A percentile compares a stretch with the other conserved stretches of the same genome.
Evolutionary conservation across 345 rosid species (phyloP).

Genomic region (Sapria himalayana): DNA sequence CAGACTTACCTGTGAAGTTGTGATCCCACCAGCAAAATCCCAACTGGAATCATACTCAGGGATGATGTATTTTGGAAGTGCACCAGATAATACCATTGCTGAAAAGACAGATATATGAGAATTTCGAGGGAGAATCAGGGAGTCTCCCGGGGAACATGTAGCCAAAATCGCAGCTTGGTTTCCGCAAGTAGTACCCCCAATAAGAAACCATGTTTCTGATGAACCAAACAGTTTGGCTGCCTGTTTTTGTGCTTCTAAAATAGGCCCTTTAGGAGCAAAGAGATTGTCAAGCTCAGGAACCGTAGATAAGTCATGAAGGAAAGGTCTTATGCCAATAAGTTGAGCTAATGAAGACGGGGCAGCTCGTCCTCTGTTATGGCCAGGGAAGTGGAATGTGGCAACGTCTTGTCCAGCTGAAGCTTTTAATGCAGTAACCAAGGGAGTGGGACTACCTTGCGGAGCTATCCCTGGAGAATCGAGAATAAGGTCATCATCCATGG

Average conservation of each 20-base stretch:
- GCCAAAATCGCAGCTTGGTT: constrained; percentile 42
- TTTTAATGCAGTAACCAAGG: constrained; percentile 30
- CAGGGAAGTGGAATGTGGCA: constrained; percentile 45
- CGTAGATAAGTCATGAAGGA: constrained; percentile 34
- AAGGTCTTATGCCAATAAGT: constrained; percentile 29
- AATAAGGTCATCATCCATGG: constrained; percentile 5
- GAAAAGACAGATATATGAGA: constrained; percentile 33
- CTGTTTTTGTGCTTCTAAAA: constrained; percentile 34
- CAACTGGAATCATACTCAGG: constrained; percentile 27
- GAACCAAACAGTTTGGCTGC: constrained; percentile 40
- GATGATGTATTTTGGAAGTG: constrained; percentile 27
- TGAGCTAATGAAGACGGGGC: constrained; percentile 27
- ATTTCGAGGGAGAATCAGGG: constrained; percentile 39
- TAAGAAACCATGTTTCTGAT: constrained; percentile 42
- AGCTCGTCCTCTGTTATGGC: constrained; percentile 45
- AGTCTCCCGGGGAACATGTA: constrained; percentile 36
- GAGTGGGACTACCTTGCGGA: constrained; percentile 10
- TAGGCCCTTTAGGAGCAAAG: constrained; percentile 35
- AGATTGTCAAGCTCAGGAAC: constrained; percentile 44
- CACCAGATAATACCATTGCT: constrained; percentile 37
- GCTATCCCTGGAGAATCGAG: constrained; percentile 5
- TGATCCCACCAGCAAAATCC: constrained; percentile 29
- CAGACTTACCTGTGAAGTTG: constrained; percentile 19
- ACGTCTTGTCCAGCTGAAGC: constrained; percentile 23
- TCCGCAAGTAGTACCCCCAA: constrained; percentile 49